These are phyloP conservation scores for Coniochaeta sp. DNA, from an alignment of 2,329 filamentous ascomycete genomes.

Conservation along the genomic window DNA sequence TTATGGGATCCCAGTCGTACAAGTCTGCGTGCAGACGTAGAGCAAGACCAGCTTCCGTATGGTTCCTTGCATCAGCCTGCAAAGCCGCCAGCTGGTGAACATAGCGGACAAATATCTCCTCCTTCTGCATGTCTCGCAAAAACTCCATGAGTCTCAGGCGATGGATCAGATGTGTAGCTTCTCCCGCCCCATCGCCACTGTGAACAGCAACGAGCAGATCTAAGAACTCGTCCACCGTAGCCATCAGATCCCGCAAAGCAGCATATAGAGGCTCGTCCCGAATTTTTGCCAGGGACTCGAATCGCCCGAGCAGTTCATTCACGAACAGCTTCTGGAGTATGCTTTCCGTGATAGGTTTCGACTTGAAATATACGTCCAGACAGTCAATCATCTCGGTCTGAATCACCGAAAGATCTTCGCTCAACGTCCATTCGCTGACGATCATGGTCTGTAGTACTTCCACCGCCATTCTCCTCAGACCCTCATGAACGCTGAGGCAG, in stretches of 20 bases:
- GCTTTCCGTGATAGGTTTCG: conserved; percentile 78
- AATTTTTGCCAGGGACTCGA: conserved; percentile 59
- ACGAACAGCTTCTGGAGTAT: conserved; percentile 91
- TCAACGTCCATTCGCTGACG: conserved; percentile 94
- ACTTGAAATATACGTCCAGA: conserved; percentile 82
- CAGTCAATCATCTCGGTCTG: conserved; percentile 97
- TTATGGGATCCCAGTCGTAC: conserved; percentile 80
- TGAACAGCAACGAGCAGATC: conserved; percentile 88
- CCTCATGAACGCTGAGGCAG: conserved; percentile 91
- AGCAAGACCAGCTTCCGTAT: conserved; percentile 81
- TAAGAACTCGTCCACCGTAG: conserved; percentile 81
- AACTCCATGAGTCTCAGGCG: conserved; percentile 92
- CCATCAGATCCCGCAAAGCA: conserved; percentile 71
- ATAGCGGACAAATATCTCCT: conserved; percentile 93
- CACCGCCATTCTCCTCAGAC: conserved; percentile 80
- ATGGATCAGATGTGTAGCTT: conserved; percentile 79
- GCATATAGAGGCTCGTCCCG: conserved; percentile 66
- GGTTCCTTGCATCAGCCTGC: conserved; percentile 68
- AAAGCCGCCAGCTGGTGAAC: conserved; percentile 82
- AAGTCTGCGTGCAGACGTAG: conserved; percentile 85
- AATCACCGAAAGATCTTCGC: conserved; percentile 82
- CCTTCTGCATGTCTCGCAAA: conserved; percentile 90
- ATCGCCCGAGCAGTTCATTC: conserved; percentile 72
- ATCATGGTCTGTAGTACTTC: conserved; percentile 97
- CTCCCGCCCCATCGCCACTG: conserved; percentile 61